A percentile compares a stretch with the other conserved stretches of the same genome.
Conservation (phyloP, 31 red algal genomes). For the Odonthalia washingtoniensis region DNA sequence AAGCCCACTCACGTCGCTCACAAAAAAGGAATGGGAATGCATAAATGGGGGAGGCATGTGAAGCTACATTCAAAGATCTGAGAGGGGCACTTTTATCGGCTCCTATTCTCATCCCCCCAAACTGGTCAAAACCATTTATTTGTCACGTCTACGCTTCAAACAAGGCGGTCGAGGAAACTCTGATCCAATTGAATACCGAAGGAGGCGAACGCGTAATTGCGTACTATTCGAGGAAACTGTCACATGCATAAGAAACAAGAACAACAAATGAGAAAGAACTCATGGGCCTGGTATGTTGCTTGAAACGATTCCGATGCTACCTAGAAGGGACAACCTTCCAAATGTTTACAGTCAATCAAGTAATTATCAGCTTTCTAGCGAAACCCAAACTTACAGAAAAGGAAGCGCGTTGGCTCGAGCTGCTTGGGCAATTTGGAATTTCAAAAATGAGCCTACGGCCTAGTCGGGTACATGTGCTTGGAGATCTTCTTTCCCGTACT, state of each 20-base stretch:
- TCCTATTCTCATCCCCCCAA: not conserved
- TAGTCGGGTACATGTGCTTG: not conserved
- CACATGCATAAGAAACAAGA: not conserved
- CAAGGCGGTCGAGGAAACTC: not conserved
- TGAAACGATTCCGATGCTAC: conserved; percentile 3
- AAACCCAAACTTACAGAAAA: not conserved
- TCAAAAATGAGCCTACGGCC: not conserved
- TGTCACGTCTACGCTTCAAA: not conserved
- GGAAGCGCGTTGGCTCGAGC: conserved; percentile 6
- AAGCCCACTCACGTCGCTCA: not conserved
- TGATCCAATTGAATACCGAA: not conserved
- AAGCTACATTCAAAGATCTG: not conserved
- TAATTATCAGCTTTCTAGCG: not conserved
- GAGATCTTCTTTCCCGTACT: not conserved
- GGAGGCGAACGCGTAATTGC: not conserved
- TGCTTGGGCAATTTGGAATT: not conserved
- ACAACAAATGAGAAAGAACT: not conserved
- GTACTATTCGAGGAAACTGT: not conserved
- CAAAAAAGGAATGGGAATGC: not conserved
- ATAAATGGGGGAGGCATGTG: not conserved
- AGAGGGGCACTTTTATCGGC: not conserved
- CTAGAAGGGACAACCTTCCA: not conserved
- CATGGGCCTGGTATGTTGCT: not conserved
- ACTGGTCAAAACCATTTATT: not conserved
- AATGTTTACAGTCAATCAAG: conserved; percentile 1